A percentile compares a stretch with the other conserved stretches of the same genome.
phyloP scores from a whole-genome alignment of 2,329 filamentous ascomycete species.

The Sarocladium oryzae region DNA sequence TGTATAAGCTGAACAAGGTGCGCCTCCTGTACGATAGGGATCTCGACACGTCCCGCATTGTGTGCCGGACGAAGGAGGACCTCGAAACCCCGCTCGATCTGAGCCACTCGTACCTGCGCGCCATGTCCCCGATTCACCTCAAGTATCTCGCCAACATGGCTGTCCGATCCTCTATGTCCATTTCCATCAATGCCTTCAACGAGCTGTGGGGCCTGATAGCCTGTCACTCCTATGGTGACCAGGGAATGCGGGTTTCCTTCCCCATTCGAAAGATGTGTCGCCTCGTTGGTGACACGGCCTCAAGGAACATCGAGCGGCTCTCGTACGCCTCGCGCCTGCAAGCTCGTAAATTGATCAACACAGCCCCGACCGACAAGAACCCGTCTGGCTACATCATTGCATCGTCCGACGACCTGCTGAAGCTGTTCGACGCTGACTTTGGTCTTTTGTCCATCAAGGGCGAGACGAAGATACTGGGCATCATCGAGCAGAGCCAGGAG shows the following conservation, averaged over 20 bases:
- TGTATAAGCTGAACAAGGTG: constrained; percentile 88
- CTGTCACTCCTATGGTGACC: constrained; percentile 71
- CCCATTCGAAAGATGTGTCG: constrained; percentile 90
- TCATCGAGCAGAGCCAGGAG: constrained; percentile 71
- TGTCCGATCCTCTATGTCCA: constrained; percentile 90
- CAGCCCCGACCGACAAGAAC: constrained; percentile 71
- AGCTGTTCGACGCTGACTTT: constrained; percentile 81
- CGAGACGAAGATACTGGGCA: constrained; percentile 82
- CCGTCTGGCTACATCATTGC: constrained; percentile 87
- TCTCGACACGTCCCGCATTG: constrained; percentile 69
- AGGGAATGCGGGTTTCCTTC: constrained; percentile 86
- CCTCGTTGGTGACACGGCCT: constrained; percentile 77
- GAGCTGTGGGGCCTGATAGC: constrained; percentile 85
- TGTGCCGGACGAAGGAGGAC: constrained; percentile 70
- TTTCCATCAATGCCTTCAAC: constrained; percentile 80
- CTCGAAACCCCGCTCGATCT: constrained; percentile 72
- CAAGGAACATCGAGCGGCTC: constrained; percentile 78
- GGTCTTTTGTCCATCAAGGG: constrained; percentile 77
- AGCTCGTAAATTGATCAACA: constrained; percentile 82
- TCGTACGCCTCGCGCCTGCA: constrained; percentile 82
- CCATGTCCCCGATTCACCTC: constrained; percentile 85
- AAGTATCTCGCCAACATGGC: constrained; percentile 87
- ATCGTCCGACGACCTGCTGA: constrained; percentile 77
- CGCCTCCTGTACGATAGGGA: constrained; percentile 82
- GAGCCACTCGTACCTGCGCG: constrained; percentile 76